Conservation (phyloP, 1,284 basidiomycete genomes). For the Ceratobasidium sp. region DNA sequence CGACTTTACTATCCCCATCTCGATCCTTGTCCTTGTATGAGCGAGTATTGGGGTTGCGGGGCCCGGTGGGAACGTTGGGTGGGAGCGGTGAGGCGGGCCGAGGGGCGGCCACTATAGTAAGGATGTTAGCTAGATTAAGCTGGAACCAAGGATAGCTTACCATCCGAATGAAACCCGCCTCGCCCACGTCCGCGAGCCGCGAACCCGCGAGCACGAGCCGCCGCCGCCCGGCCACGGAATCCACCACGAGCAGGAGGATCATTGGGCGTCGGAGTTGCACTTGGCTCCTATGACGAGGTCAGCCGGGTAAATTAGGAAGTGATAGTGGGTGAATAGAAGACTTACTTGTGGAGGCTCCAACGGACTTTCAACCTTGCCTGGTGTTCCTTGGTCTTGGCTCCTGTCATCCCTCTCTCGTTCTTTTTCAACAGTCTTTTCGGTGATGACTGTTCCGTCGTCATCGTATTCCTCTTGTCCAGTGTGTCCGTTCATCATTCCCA, state of each 20-base stretch:
- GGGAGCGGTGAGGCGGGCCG: slow-evolving; percentile 83
- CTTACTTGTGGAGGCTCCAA: slow-evolving; percentile 28
- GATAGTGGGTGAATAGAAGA: too few species aligned
- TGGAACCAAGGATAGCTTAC: slow-evolving; percentile 30
- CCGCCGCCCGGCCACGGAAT: slow-evolving; percentile 43
- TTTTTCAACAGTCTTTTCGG: slow-evolving; percentile 23
- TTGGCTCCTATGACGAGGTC: slow-evolving; percentile 15
- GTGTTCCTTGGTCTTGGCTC: slow-evolving; percentile 38
- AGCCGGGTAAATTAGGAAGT: neutral
- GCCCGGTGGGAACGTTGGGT: slow-evolving; percentile 85
- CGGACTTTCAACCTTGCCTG: slow-evolving; percentile 23
- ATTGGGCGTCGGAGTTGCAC: slow-evolving; percentile 23
- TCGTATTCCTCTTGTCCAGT: slow-evolving; percentile 44
- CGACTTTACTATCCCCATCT: slow-evolving; percentile 81
- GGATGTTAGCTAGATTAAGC: neutral
- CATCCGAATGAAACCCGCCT: slow-evolving; percentile 50
- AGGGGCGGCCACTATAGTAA: slow-evolving; percentile 61
- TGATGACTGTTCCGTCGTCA: slow-evolving; percentile 13
- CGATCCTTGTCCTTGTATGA: slow-evolving; percentile 86
- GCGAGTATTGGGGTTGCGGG: slow-evolving; percentile 70
- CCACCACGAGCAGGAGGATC: slow-evolving; percentile 38
- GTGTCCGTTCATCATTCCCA: slow-evolving; percentile 41
- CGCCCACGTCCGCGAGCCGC: slow-evolving; percentile 60
- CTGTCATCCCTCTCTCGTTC: slow-evolving; percentile 30
- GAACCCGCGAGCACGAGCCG: slow-evolving; percentile 46